Conservation (phyloP, 2,329 filamentous ascomycete species). For the Calonectria pseudoturangicola region DNA sequence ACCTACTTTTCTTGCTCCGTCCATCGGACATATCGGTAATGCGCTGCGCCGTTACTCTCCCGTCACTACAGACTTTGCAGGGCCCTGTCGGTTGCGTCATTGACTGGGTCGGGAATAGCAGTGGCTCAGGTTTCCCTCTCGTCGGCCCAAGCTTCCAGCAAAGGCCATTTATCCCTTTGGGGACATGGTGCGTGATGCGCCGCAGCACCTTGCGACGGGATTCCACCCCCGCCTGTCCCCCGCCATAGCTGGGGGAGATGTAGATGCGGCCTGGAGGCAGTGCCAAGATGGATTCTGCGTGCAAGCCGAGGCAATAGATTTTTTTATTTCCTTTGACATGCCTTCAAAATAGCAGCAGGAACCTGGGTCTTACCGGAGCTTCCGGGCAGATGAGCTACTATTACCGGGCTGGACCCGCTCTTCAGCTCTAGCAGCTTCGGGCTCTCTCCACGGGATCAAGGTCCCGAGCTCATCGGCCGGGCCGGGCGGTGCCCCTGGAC, state of each 20-base stretch:
- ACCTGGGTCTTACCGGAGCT: conserved; percentile 42
- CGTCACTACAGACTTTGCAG: neutral
- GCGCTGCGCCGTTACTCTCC: neutral
- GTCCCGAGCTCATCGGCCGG: conserved; percentile 38
- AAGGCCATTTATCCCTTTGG: neutral
- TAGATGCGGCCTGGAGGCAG: neutral
- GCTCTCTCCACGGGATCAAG: conserved; percentile 38
- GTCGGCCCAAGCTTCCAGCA: neutral
- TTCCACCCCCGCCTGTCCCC: conserved; percentile 27
- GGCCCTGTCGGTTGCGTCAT: conserved; percentile 1
- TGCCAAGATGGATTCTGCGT: conserved; percentile 10
- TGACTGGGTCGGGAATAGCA: neutral
- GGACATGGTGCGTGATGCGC: conserved; percentile 21
- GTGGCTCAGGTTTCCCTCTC: neutral
- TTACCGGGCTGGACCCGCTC: conserved; percentile 38
- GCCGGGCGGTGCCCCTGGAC: conserved; percentile 1
- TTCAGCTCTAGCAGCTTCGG: conserved; percentile 42
- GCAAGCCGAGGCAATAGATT: neutral
- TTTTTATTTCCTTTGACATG: neutral
- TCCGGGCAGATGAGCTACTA: conserved; percentile 41
- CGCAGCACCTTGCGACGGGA: conserved; percentile 1
- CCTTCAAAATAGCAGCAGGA: conserved; percentile 22
- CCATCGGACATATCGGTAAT: neutral
- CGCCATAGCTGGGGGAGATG: neutral
- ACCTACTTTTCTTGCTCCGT: neutral